phyloP scores from a whole-genome alignment of 2,329 filamentous ascomycete species.

The Penicillium sp. region DNA sequence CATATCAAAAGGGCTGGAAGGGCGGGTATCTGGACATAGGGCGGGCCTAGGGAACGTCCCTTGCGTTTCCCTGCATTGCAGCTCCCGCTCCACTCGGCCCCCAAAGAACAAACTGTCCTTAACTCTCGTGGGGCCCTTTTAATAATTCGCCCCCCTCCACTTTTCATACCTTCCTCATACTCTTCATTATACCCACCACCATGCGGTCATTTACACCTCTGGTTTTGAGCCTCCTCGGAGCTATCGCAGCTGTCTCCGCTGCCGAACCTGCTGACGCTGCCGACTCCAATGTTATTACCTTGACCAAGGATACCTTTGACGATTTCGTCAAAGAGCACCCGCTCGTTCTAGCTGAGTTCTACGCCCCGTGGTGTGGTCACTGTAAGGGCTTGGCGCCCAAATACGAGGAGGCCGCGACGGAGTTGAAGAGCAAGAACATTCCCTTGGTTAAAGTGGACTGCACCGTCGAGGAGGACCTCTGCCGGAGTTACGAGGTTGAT shows the following conservation, averaged over 20 bases:
- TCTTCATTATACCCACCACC: conserved; percentile 14
- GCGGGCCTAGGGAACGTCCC: not conserved
- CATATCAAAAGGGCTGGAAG: not conserved
- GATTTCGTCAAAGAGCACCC: conserved; percentile 82
- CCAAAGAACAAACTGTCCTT: conserved; percentile 47
- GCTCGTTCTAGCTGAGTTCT: conserved; percentile 95
- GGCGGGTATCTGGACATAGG: not conserved
- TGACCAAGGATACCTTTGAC: conserved; percentile 84
- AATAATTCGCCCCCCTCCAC: conserved; percentile 9
- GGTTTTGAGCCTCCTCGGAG: conserved; percentile 40
- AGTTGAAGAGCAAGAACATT: conserved; percentile 50
- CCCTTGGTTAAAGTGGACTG: conserved; percentile 65
- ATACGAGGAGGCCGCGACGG: conserved; percentile 50
- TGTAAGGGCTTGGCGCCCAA: conserved; percentile 85
- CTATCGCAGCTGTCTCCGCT: conserved; percentile 36
- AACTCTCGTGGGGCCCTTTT: conserved; percentile 20
- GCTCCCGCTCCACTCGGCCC: conserved; percentile 24
- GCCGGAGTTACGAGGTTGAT: conserved; percentile 85
- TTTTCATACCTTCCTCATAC: conserved; percentile 3
- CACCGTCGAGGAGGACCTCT: conserved; percentile 90
- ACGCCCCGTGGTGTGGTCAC: conserved; percentile 94
- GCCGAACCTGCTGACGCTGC: conserved; percentile 29
- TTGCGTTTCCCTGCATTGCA: conserved; percentile 22
- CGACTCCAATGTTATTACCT: conserved; percentile 73
- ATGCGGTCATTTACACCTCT: conserved; percentile 44